These are phyloP conservation scores for Neonectria neomacrospora DNA, from an alignment of 2,329 filamentous ascomycete species.

Conservation along the genomic window DNA sequence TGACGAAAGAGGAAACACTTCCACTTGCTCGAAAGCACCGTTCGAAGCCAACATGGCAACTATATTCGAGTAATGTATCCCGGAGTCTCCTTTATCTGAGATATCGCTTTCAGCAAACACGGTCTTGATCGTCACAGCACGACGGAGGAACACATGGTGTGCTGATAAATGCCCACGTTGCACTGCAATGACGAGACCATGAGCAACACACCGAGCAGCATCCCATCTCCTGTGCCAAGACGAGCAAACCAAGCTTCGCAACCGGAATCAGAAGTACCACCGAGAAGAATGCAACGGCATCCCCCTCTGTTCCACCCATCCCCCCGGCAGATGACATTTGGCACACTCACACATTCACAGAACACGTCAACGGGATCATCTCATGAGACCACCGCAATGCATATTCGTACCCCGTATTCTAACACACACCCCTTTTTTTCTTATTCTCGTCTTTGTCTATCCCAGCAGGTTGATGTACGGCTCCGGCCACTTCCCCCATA, in stretches of 20 bases:
- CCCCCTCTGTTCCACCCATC: conserved; percentile 7
- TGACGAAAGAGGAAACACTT: not conserved
- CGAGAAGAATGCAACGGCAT: conserved; percentile 10
- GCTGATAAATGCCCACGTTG: not conserved
- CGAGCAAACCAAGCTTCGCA: not conserved
- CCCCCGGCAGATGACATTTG: conserved; percentile 18
- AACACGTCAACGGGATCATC: not conserved
- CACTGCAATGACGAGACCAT: not conserved
- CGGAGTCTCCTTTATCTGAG: not conserved
- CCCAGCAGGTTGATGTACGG: conserved; percentile 81
- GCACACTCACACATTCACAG: conserved; percentile 8
- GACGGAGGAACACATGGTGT: not conserved
- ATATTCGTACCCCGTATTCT: conserved; percentile 1
- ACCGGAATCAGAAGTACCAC: conserved; percentile 11
- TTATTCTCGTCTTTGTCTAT: conserved; percentile 28
- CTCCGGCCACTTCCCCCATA: conserved; percentile 90
- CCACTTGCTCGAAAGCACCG: not conserved
- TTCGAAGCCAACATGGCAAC: not conserved
- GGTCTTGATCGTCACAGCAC: not conserved
- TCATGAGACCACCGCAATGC: not conserved
- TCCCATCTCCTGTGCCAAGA: conserved; percentile 15
- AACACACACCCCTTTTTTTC: not conserved
- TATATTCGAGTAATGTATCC: not conserved
- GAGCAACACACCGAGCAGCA: conserved; percentile 2
- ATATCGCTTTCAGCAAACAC: not conserved